Base-by-base conservation (phyloP, 225 moss, liverwort and hornwort genomes). In the Asterella californica region DNA sequence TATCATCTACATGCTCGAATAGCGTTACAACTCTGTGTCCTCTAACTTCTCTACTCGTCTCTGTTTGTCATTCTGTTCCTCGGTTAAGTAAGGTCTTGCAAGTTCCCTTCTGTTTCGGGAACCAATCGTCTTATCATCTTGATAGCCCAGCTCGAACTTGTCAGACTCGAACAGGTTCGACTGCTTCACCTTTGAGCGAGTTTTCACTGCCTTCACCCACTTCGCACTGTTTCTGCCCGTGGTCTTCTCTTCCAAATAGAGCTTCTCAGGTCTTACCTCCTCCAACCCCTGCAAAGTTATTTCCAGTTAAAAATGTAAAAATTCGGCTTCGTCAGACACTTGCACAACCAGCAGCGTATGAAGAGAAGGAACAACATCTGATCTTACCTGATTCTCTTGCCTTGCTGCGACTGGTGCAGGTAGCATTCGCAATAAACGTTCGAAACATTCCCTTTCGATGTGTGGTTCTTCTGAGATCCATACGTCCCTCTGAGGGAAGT, bases 401-500 rank as follows among this genome's bases (percentile, higher is more conserved):
- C 65, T n/a, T 68, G 50, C 33, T 47, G 22, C 22, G 30, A 60
- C 50, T 18, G 47, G 48, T 34, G 15, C 54, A 9, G 70, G 59
- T 57, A 55, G 21, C 21, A 61, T 62, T 79, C 52, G 33, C 32
- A 72, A 69, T 2, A 86, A 38, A 42, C 50, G 12, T 81, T 93
- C 91, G 79, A 94, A 96, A 50, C 83, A 72, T 21, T 86, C 85
- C 67, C 92, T 88, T 84, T 96, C 91, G 50, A 96, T 79, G 81
- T 84, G 90, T 76, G 91, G 89, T 0, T 86, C 83, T 74, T 94
- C 91, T 4, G 96, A 86, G 32, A 96, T 84, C 96, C 96, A 96
- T 24, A 90, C 78, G 63, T 77, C 81, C 79, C 89, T 87, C 21
- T 87, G 86, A 65, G 94, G 94, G 42, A 94, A 85, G 77, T 91